Conservation (phyloP, 2,329 filamentous ascomycete species). For the Hypomyces rosellus region DNA sequence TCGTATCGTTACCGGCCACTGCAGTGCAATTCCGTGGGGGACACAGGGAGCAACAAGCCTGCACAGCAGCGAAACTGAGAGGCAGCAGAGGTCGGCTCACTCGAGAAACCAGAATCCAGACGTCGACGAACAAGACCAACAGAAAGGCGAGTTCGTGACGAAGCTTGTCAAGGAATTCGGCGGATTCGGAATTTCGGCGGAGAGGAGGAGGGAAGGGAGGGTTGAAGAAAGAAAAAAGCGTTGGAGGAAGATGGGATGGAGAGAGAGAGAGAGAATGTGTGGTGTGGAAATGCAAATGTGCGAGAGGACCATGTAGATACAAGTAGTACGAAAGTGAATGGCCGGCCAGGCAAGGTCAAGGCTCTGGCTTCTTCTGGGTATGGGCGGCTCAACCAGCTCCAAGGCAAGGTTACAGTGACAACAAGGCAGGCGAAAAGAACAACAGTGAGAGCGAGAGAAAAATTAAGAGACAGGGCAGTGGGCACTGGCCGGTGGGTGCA, state of each 20-base stretch:
- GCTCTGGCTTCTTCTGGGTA: no score
- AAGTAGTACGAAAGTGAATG: no score
- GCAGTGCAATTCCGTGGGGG: conserved; percentile 10
- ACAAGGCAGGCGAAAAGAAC: neutral
- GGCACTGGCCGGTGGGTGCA: neutral
- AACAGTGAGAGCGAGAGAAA: no score
- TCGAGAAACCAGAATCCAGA: conserved; percentile 23
- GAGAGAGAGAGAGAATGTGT: neutral
- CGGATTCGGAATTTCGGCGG: conserved; percentile 31
- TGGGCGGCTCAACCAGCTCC: conserved; percentile 8
- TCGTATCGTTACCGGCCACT: conserved; percentile 9
- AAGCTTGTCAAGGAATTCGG: conserved; percentile 27
- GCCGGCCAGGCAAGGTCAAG: no score
- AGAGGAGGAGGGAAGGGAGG: conserved; percentile 16
- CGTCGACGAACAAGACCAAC: conserved; percentile 16
- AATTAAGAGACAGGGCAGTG: conserved; percentile 4
- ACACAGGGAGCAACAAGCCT: conserved; percentile 18
- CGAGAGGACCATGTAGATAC: no score
- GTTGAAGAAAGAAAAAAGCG: conserved; percentile 6
- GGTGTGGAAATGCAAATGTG: neutral
- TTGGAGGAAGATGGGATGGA: conserved; percentile 9
- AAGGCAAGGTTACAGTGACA: conserved; percentile 7
- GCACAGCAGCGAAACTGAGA: conserved; percentile 21
- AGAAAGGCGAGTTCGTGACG: conserved; percentile 23
- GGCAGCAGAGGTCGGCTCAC: conserved; percentile 21